phyloP scores from a whole-genome alignment of 306 rosid species.

The Psophocarpus tetragonolobus region DNA sequence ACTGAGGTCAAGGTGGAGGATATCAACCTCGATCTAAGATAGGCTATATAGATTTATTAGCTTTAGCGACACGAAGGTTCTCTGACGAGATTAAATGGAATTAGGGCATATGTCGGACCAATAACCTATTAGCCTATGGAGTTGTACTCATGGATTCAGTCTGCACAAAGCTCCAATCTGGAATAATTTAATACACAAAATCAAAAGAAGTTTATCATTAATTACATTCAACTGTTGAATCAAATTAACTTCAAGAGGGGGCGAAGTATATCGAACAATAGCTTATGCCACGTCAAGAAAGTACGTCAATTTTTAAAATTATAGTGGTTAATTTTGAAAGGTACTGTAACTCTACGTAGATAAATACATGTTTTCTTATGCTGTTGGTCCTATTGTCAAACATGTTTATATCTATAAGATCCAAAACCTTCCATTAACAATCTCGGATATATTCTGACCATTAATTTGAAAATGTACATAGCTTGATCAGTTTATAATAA shows the following conservation, averaged over 20 bases:
- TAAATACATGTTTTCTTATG: too few relatives aligned
- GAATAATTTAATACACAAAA: neutral
- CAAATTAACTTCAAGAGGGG: neutral
- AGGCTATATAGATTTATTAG: neutral
- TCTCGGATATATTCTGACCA: neutral
- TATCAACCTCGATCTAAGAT: neutral
- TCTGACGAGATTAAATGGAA: neutral
- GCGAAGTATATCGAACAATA: neutral
- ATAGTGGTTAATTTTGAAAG: neutral
- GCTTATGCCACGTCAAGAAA: neutral
- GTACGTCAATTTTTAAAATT: neutral
- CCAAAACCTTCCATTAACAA: neutral
- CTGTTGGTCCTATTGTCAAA: neutral
- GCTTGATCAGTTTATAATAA: conserved; percentile 24
- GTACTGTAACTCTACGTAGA: neutral
- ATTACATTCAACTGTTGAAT: neutral
- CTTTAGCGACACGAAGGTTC: neutral
- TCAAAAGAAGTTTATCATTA: neutral
- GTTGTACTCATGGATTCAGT: neutral
- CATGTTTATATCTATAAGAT: neutral
- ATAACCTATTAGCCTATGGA: neutral
- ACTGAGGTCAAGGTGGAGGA: neutral
- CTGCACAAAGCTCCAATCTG: neutral
- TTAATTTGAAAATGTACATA: neutral
- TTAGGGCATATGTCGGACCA: neutral